Evolutionary conservation across 306 rosid species (phyloP), one percentile per base, ranked within the genome.

Genomic region (Arachis hypogaea): DNA sequence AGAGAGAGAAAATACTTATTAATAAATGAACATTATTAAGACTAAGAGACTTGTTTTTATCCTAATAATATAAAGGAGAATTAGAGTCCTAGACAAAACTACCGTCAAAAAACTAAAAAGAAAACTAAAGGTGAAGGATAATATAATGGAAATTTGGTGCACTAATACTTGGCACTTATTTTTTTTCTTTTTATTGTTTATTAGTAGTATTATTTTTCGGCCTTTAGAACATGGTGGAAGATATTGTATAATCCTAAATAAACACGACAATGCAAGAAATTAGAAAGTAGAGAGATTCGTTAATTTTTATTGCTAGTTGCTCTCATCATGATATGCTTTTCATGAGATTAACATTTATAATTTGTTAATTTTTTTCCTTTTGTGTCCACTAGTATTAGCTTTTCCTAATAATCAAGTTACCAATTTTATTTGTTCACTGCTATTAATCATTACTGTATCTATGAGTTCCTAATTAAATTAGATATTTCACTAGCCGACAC

Each of bases 201-300:
- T 58, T 78, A 57, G 77, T 50, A 41, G 36, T 69, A 50, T 69
- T 63, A 63, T 68, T 58, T 58, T 72, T 75, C 59, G 8, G 14
- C 70, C 64, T 67, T 75, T 46, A 56, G 41, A 75, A 46, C 45
- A 36, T 59, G 46, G 69, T 38, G 56, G 63, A 43, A 54, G 52
- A 51, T 30, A 12, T 33, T 33, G 22, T 65, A 47, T 38, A 61
- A 61, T 11, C n/a, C 54, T 33, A 46, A 76, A 66, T 47, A 58
- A 18, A 74, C 28, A 66, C 16, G 60, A 38, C 74, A 33, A 43
- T 54, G 33, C 4, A 40, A 2, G 38, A 33, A 33, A 33, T 33
- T 33, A 33, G 38, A 33, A 33, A 33, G 38, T 4, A 2, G 38
- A 33, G 63, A 43, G 29, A 18, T 51, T 71, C 22, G 59, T 22